Evolutionary conservation across 148 eudicot genomes (phyloP), one percentile per base, ranked within the genome.

Genomic region (Pouteria glomerata): DNA sequence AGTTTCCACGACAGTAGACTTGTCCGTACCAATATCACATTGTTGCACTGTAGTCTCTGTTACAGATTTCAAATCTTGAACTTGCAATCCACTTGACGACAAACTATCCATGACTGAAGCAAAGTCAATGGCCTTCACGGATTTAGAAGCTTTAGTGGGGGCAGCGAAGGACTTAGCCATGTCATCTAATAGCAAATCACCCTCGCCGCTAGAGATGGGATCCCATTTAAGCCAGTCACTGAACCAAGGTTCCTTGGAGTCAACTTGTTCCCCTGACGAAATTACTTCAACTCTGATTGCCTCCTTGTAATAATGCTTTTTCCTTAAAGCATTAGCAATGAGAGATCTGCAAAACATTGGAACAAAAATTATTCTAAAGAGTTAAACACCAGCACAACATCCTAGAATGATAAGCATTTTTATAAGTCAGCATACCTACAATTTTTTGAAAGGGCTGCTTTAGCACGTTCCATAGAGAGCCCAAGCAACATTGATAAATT

Each of bases 171-270:
- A 87, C 80, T 80, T 95, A 57, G 88, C 92, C 85, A 91, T 77
- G 80, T 95, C 99, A 79, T 89, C 90, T 72, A 91, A 84, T 72
- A 79, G 74, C 81, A 95, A 75, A 82, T 95, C 99, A 71, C 99
- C 99, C 55, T 91, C 96, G 30, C 96, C 97, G 60, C 94, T 86
- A 71, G 94, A 91, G 57, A 95, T 85, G 24, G 99, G 99, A 77
- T 95, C 99, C 99, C 99, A 95, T 66, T 85, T 79, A 35, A 88
- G 66, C 84, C 84, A 76, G 69, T 90, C 94, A 73, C 79, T 74
- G 67, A 82, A 75, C 80, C 80, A 77, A 53, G 88, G 82, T 44
- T 85, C 82, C 57, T 76, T 78, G 10, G 79, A 72, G 39, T 78
- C 80, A 71, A 63, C 58, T 53, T 76, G 77, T 12, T 69, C 63